Evolutionary conservation across 345 rosid genomes (phyloP).

Genomic region (Punica granatum): DNA sequence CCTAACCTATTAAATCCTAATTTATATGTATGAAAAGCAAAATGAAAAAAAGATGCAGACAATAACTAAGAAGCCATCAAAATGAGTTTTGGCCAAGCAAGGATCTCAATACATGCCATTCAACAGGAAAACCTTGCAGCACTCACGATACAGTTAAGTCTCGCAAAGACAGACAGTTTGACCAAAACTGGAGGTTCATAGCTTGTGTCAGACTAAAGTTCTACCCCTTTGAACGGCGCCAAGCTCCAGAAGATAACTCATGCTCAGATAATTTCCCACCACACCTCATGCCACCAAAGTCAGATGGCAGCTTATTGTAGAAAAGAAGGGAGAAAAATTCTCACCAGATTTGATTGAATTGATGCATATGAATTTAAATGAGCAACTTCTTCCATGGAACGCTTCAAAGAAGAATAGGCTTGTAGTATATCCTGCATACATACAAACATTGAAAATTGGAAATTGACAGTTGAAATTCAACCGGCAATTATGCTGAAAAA

Average conservation of each 20-base stretch:
- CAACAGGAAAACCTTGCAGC: background rate
- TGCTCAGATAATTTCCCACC: background rate
- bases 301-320: background rate
- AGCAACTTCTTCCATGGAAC: slow-evolving; percentile 65
- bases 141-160: background rate
- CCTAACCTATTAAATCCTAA: background rate
- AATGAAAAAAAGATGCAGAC: background rate
- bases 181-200: background rate
- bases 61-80: background rate
- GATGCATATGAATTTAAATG: slow-evolving; percentile 59
- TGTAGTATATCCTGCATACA: slow-evolving; percentile 52
- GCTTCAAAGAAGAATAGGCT: slow-evolving; percentile 56
- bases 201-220: background rate
- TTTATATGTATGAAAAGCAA: background rate
- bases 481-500: no score
- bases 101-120: background rate
- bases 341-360: slow-evolving; percentile 71
- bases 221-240: background rate
- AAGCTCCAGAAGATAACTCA: background rate
- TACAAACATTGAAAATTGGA: slow-evolving; percentile 10
- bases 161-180: background rate
- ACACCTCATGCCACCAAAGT: background rate
- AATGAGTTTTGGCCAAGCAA: background rate
- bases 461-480: background rate
- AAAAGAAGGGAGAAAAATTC: slow-evolving; percentile 15